These are phyloP conservation scores for Neofusicoccum ribis DNA, from an alignment of 2,329 filamentous ascomycete species.

Conservation along the genomic window DNA sequence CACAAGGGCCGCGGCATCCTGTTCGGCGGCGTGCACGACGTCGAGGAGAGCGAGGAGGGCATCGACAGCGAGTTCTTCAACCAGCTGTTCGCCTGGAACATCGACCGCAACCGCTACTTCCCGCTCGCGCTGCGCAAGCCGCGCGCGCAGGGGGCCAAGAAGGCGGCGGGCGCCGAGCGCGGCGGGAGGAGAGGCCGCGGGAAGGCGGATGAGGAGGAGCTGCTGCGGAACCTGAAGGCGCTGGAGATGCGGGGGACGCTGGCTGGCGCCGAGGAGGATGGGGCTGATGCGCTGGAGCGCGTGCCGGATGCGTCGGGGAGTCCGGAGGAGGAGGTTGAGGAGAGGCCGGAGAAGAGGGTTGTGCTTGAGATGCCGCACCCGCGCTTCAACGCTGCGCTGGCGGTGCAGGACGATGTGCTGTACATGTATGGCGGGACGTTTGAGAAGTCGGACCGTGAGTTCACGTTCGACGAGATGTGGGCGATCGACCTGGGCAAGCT, in stretches of 20 bases:
- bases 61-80: slow-evolving; percentile 99
- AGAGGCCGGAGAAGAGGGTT: slow-evolving; percentile 51
- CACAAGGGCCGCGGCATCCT: slow-evolving; percentile 91
- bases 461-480: slow-evolving; percentile 93
- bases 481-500: slow-evolving; percentile 92
- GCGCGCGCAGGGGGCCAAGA: slow-evolving; percentile 65
- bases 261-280: slow-evolving; percentile 38
- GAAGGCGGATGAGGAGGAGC: slow-evolving; percentile 88
- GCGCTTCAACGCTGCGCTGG: slow-evolving; percentile 86
- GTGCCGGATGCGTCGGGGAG: background rate
- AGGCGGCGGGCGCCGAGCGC: slow-evolving; percentile 54
- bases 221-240: slow-evolving; percentile 81
- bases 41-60: slow-evolving; percentile 87
- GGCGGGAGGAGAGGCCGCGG: slow-evolving; percentile 69
- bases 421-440: slow-evolving; percentile 96
- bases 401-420: slow-evolving; percentile 87
- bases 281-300: slow-evolving; percentile 21
- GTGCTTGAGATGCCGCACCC: slow-evolving; percentile 84
- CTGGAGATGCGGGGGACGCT: slow-evolving; percentile 73
- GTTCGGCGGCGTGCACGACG: slow-evolving; percentile 93
- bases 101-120: slow-evolving; percentile 94
- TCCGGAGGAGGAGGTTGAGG: slow-evolving; percentile 54
- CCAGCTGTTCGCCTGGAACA: slow-evolving; percentile 85
- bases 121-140: slow-evolving; percentile 75
- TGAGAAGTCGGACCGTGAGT: slow-evolving; percentile 92